Percentiles rank a stretch among this genome's conserved stretches.
phyloP scores from a whole-genome alignment of 768 basidiomycete species.

The Crepidotus variabilis region DNA sequence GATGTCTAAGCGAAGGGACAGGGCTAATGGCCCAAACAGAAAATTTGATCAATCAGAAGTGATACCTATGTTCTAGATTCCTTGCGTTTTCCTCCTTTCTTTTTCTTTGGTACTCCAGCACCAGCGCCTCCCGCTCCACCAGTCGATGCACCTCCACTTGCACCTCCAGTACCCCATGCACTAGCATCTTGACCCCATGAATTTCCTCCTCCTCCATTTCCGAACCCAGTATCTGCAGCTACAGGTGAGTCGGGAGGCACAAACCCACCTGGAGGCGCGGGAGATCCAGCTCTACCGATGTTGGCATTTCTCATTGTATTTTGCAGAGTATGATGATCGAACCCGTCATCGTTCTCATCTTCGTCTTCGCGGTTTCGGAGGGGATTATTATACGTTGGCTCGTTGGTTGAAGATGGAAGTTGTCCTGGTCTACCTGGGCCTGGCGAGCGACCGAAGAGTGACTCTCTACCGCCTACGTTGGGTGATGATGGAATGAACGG shows the following conservation, averaged over 20 bases:
- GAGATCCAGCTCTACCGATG: background rate
- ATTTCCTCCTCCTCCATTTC: too few relatives aligned
- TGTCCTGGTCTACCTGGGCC: background rate
- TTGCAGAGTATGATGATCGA: slow-evolving; percentile 17
- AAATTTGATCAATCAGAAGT: too few relatives aligned
- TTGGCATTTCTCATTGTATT: slow-evolving; percentile 20
- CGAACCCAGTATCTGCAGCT: background rate
- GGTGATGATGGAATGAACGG: background rate
- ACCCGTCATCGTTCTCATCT: slow-evolving; percentile 16
- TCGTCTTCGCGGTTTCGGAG: background rate
- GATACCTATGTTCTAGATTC: too few relatives aligned
- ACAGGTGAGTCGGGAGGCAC: background rate
- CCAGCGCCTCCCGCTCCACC: background rate
- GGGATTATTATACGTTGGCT: background rate
- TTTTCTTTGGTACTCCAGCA: background rate
- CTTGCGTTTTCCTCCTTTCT: background rate
- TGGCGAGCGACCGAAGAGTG: slow-evolving; percentile 12
- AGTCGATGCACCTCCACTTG: background rate
- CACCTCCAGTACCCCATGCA: background rate
- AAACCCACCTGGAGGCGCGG: background rate
- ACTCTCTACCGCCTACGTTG: slow-evolving; percentile 3
- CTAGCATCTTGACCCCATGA: background rate
- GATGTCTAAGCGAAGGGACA: too few relatives aligned
- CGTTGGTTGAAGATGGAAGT: background rate
- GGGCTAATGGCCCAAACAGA: too few relatives aligned